Base-by-base conservation (phyloP, 495 filamentous ascomycete species). In the Neurospora terricola region DNA sequence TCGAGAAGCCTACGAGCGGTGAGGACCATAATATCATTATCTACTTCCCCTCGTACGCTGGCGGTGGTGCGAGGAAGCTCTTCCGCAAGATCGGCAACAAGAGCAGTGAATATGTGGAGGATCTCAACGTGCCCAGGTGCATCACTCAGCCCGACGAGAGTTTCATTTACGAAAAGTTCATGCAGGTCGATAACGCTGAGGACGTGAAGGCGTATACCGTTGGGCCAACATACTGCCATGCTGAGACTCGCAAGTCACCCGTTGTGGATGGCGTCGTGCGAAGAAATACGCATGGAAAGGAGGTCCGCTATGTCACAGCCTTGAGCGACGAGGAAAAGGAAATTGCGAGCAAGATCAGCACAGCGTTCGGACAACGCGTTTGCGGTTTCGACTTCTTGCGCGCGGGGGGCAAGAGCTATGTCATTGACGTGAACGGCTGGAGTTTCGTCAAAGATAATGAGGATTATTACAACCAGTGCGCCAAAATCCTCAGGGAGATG, bases 401-500 rank as follows among this genome's bases (percentile, higher is more conserved):
- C 21, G 92, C 93, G 3, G 90, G 88, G 36, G 92, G 93, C 18
- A 93, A 91, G 81, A 98, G 95, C 80, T 98, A 93, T 82, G 96
- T 99, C 16, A 98, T 99, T 74, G 96, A 99, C 78, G 96, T 99
- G 73, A 99, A 99, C 81, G 96, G 96, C 21, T 99, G 96, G 96
- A 98, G 95, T 78, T 99, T 99, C 78, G 96, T 99, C 78, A 99
- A 99, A 81, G 96, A 99, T 81, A 99, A 99, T 78, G 94, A 97
- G 66, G 94, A 96, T 68, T 99, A 99, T 77, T 99, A 99, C 77
- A 93, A 98, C 77, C 92, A 92, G 77, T 94, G 91, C 76, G 90
- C 96, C 16, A 89, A 83, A 69, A 97, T 98, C 71, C 83, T 99
- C 42, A 91, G 90, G 76, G 89, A 96, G 9, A 93, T 93, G 79